Percentiles rank a stretch among this genome's conserved stretches.
Conservation (phyloP, 1,284 basidiomycete genomes). For the Malassezia dermatis region DNA sequence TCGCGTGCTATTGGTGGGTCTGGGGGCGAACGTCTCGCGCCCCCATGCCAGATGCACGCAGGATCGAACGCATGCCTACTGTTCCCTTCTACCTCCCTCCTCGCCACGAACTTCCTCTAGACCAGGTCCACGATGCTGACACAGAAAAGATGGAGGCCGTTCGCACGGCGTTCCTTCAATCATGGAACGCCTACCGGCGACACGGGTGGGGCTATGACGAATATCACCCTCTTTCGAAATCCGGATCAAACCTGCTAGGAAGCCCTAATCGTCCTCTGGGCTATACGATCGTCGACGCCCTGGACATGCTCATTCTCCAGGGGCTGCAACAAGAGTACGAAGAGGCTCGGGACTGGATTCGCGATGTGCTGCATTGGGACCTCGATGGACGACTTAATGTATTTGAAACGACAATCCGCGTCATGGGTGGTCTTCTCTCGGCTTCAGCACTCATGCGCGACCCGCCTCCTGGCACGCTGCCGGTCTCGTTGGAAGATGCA, state of each 20-base stretch:
- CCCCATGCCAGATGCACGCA: neutral
- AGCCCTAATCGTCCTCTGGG: slow-evolving; percentile 28
- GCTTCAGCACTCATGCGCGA: slow-evolving; percentile 50
- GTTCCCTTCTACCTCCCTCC: slow-evolving; percentile 25
- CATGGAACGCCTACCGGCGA: slow-evolving; percentile 37
- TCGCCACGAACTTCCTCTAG: slow-evolving; percentile 20
- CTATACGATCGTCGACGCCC: slow-evolving; percentile 47
- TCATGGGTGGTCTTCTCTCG: slow-evolving; percentile 71
- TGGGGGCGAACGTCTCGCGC: neutral
- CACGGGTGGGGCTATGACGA: slow-evolving; percentile 46
- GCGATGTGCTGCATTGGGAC: slow-evolving; percentile 62
- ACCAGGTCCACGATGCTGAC: slow-evolving; percentile 26
- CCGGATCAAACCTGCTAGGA: slow-evolving; percentile 34
- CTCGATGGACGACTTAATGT: slow-evolving; percentile 72
- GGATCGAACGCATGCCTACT: neutral
- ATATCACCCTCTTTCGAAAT: slow-evolving; percentile 38
- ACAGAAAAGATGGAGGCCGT: slow-evolving; percentile 24
- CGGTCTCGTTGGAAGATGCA: slow-evolving; percentile 26
- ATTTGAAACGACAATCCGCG: slow-evolving; percentile 79
- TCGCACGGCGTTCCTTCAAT: slow-evolving; percentile 32
- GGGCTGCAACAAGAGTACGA: slow-evolving; percentile 67
- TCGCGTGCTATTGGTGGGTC: neutral
- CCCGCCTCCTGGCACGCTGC: slow-evolving; percentile 24
- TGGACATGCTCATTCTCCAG: slow-evolving; percentile 76
- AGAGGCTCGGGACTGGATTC: slow-evolving; percentile 69